Evolutionary conservation across 257 asterid species (phyloP).

Genomic region (Nicotiana undulata): DNA sequence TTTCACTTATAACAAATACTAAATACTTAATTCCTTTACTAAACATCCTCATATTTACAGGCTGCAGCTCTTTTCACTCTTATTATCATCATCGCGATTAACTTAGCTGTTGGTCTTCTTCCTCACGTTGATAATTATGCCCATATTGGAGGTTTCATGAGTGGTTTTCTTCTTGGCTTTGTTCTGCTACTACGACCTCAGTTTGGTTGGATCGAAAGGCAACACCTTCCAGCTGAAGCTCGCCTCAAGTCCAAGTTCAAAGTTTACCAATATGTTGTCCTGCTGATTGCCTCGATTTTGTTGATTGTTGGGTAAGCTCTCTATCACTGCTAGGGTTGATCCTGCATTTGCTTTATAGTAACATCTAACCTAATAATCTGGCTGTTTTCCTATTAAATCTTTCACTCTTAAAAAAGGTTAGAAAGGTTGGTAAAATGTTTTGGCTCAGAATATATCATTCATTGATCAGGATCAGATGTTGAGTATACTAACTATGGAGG

Average conservation of each 20-base stretch:
- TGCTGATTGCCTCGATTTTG: slow-evolving; percentile 38
- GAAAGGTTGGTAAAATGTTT: background rate
- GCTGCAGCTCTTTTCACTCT: slow-evolving; percentile 83
- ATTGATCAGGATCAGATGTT: background rate
- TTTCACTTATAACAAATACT: background rate
- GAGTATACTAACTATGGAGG: background rate
- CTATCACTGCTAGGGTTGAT: background rate
- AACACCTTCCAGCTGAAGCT: slow-evolving; percentile 40
- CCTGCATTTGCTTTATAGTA: background rate
- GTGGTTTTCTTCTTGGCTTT: slow-evolving; percentile 82
- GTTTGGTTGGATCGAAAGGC: slow-evolving; percentile 67
- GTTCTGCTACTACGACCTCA: slow-evolving; percentile 69
- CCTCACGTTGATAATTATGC: slow-evolving; percentile 92
- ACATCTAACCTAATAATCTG: background rate
- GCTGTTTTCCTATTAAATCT: background rate
- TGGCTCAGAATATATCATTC: background rate
- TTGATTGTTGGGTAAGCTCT: slow-evolving; percentile 59
- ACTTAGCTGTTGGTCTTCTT: slow-evolving; percentile 75
- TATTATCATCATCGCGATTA: slow-evolving; percentile 50
- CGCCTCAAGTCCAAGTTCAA: slow-evolving; percentile 67
- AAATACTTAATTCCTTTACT: background rate
- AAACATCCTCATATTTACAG: slow-evolving; percentile 21
- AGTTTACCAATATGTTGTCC: slow-evolving; percentile 45
- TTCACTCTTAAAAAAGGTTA: background rate
- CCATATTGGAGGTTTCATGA: slow-evolving; percentile 77